A percentile compares a stretch with the other conserved stretches of the same genome.
phyloP scores from a whole-genome alignment of 495 filamentous ascomycete species.

The Podospora appendiculata region DNA sequence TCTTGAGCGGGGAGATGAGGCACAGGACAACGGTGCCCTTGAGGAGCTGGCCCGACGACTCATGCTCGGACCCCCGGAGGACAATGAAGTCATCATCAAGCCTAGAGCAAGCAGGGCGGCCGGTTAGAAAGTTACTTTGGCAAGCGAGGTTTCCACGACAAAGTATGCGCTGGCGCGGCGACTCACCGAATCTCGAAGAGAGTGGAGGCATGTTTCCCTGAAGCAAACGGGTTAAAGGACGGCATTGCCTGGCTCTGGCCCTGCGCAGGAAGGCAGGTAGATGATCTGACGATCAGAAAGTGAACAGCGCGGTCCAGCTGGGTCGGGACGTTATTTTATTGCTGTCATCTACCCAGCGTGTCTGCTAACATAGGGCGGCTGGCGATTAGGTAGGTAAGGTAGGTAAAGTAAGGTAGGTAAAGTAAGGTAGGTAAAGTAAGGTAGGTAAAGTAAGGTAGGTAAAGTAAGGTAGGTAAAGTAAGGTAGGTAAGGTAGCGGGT shows the following conservation, averaged over 20 bases:
- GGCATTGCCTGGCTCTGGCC: constrained; percentile 28
- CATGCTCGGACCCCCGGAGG: constrained; percentile 65
- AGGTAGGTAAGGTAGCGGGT: neutral
- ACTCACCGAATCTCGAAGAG: constrained; percentile 50
- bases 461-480: neutral
- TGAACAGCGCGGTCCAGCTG: neutral
- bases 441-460: neutral
- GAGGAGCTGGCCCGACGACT: constrained; percentile 66
- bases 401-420: neutral
- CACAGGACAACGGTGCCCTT: constrained; percentile 72
- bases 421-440: neutral
- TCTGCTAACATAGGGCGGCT: neutral
- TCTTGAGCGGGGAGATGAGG: constrained; percentile 56
- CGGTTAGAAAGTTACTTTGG: too few species aligned
- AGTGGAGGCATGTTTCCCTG: constrained; percentile 32
- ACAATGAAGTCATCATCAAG: constrained; percentile 74
- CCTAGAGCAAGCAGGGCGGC: constrained; percentile 30
- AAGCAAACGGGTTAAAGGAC: constrained; percentile 42
- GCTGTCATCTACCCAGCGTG: constrained; percentile 2
- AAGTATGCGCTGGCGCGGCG: too few species aligned
- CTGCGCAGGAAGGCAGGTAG: neutral
- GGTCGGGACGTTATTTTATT: constrained; percentile 5
- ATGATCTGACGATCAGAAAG: neutral
- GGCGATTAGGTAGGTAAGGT: neutral
- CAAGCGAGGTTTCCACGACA: too few species aligned